Base-by-base conservation (phyloP, 345 rosid species). In the Boechera retrofracta region DNA sequence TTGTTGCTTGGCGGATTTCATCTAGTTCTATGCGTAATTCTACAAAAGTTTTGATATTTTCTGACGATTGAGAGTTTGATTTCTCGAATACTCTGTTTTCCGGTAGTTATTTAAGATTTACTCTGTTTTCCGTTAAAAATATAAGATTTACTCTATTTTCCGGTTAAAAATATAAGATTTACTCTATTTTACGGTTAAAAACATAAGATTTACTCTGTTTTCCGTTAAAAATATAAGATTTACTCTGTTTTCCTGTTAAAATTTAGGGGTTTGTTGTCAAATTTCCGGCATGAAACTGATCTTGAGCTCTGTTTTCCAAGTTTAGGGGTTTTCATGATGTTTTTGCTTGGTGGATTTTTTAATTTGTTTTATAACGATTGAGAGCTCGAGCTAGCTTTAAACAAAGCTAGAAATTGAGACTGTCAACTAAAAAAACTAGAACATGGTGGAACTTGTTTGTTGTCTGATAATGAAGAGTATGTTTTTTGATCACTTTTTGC, bases 381-480 rank as follows among this genome's bases (percentile, higher is more conserved):
- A 5, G 32, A 18, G 18, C 21, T 52, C 3, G 21, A 41, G 24
- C 51, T 11, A 21, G 67, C 21, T 21, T 8, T 7, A 49, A 48
- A 21, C 49, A 52, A 67, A 49, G 3, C n/a, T 67, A 68, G 2
- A 54, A 45, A 32, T 6, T 38, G 52, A 41, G 67, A 31, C 24
- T 4, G 32, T 31, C 32, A 31, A 31, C 0, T 3, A 31, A 31
- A 7, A 36, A 36, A 2, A 41, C 4, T 3, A 41, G 44, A 41
- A 10, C 12, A 41, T 41, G 13, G 59, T 18, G 29, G 15, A 32
- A 52, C 45, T 12, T 21, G 32, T 41, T 36, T 38, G 6, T 41
- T 68, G 62, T 70, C 13, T 76, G 15, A 24, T 51, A 36, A 53
- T 33, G 56, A 55, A 55, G n/a, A 26, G 66, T 29, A 9, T 66